phyloP scores from a whole-genome alignment of 768 basidiomycete genomes.

The Lentinula boryana region DNA sequence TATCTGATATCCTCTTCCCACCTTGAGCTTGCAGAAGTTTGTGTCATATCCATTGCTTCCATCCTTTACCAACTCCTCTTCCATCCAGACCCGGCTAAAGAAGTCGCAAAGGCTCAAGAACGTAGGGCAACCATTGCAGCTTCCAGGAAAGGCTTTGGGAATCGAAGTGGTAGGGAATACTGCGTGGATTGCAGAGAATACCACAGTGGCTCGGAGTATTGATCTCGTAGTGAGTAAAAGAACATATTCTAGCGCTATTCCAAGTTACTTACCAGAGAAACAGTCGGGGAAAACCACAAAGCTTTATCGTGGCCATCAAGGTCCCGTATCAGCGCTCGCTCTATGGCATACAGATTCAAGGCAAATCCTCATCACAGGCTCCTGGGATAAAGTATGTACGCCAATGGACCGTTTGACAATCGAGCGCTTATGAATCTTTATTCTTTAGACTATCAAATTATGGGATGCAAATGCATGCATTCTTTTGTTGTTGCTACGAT shows the following conservation, averaged over 20 bases:
- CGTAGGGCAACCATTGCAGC: constrained; percentile 73
- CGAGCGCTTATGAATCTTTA: neutral
- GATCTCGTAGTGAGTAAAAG: constrained; percentile 60
- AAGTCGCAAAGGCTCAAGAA: constrained; percentile 69
- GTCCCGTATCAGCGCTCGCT: constrained; percentile 82
- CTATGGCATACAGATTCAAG: constrained; percentile 30
- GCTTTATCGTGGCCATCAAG: constrained; percentile 78
- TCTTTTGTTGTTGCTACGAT: constrained; percentile 3
- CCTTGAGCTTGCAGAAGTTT: constrained; percentile 53
- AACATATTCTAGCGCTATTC: neutral
- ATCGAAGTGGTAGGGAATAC: constrained; percentile 57
- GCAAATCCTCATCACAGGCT: constrained; percentile 73
- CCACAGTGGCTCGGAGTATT: constrained; percentile 64
- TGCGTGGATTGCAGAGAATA: constrained; percentile 89
- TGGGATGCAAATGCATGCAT: constrained; percentile 73
- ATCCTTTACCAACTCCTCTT: constrained; percentile 4
- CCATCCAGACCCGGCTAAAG: constrained; percentile 53
- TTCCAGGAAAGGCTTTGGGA: constrained; percentile 69
- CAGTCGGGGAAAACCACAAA: constrained; percentile 80
- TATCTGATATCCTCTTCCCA: constrained; percentile 73
- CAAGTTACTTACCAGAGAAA: neutral
- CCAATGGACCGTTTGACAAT: neutral
- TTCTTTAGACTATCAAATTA: constrained; percentile 68
- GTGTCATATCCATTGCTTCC: constrained; percentile 15
- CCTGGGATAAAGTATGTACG: constrained; percentile 80